Base-by-base conservation (phyloP, 1,284 basidiomycete species). In the Rhodotorula glutinis region DNA sequence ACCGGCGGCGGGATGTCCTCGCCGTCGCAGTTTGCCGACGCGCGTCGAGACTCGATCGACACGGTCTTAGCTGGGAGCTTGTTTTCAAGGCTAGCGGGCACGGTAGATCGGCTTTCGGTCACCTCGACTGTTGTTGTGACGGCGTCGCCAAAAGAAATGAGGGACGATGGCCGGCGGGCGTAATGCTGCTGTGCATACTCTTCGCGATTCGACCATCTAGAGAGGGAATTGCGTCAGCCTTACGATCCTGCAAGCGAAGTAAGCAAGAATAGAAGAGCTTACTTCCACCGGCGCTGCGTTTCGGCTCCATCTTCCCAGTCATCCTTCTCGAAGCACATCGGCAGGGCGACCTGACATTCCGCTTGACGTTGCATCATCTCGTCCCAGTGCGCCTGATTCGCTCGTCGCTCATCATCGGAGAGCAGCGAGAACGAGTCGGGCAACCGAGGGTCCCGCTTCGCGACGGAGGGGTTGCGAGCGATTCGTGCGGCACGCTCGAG, bases 301-400 rank as follows among this genome's bases (percentile, higher is more conserved):
- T 43, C 59, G 0, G 38, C 47, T 5, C 54, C 57, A 38, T 60
- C 53, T 25, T 63, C 61, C 66, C 66, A 67, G 40, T 67, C 66
- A n/a, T 67, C n/a, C 58, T 53, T 53, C 53, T 67, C 66, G 47
- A 57, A 60, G 38, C 61, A 63, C 66, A 67, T 67, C 17, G 66
- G 66, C 51, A 67, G 40, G 1, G 33, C 33, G 9, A 63, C 11
- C 47, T 56, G 23, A 38, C 61, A 57, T 30, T 33, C 27, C 27
- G n/a, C 21, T 43, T 60, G 57, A 9, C 41, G 54, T 33, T 11
- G n/a, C 21, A 53, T 17, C 40, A 59, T 59, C 16, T 53, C 30
- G 1, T 52, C 43, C 13, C 65, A 33, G 3, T 38, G n/a, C 7
- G 2, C 23, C n/a, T 41, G 30, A 1, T 57, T 57, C 5, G 43